Percentiles rank a stretch among this genome's conserved stretches.
phyloP scores from a whole-genome alignment of 164 flowering plant species.

The Sextonia rubra region DNA sequence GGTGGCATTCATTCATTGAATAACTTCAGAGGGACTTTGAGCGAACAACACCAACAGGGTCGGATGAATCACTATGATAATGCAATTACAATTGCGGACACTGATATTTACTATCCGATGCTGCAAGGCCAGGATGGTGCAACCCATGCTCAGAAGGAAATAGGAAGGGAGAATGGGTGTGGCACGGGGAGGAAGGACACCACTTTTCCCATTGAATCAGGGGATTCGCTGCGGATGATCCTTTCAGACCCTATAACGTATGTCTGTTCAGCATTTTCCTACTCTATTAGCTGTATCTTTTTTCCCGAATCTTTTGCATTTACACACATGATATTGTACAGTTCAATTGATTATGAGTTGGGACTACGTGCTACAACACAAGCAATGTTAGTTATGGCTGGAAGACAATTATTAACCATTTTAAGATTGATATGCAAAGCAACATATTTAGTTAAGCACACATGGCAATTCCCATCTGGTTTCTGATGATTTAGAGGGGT shows the following conservation, averaged over 20 bases:
- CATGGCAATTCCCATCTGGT: neutral
- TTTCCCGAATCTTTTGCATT: neutral
- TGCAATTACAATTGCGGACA: slow-evolving; percentile 47
- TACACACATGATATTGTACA: neutral
- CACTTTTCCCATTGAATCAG: slow-evolving; percentile 40
- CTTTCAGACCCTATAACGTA: slow-evolving; percentile 86
- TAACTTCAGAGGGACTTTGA: slow-evolving; percentile 25
- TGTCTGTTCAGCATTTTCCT: slow-evolving; percentile 20
- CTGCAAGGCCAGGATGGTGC: slow-evolving; percentile 47
- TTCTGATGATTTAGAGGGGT: neutral
- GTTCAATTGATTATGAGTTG: neutral
- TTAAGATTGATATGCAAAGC: neutral
- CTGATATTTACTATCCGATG: slow-evolving; percentile 53
- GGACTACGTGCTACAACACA: neutral
- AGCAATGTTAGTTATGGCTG: neutral
- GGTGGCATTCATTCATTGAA: slow-evolving; percentile 19
- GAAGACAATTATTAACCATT: neutral
- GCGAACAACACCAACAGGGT: slow-evolving; percentile 35
- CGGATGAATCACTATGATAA: slow-evolving; percentile 31
- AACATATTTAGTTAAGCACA: neutral
- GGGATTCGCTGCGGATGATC: slow-evolving; percentile 64
- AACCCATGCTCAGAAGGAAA: slow-evolving; percentile 43
- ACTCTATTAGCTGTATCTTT: neutral
- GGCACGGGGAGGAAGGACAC: slow-evolving; percentile 69
- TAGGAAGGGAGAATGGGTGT: slow-evolving; percentile 52